Evolutionary conservation across 495 filamentous ascomycete species (phyloP), one percentile per base, ranked within the genome.

Genomic region (Entonaema liquescens): DNA sequence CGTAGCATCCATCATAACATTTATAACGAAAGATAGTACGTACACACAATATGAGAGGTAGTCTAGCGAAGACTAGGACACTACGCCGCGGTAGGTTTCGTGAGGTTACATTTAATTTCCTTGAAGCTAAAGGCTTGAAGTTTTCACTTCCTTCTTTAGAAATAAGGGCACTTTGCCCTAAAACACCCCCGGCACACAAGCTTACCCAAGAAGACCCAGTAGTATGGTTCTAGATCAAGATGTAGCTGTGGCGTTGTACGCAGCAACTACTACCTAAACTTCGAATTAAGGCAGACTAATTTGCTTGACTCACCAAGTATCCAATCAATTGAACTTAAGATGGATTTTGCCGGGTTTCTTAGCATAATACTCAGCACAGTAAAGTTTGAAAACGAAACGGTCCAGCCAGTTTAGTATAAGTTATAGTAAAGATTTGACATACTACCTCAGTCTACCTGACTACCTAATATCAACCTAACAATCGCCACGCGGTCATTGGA

Each of bases 1-100:
- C n/a, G 71, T 70, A 31, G 71, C 74, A 1, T 11, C 42, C 59
- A 75, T 54, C 38, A 81, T 67, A 13, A 78, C 36, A 9, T 70
- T 65, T 0, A 55, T 23, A 36, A 83, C 68, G 15, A 79, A 76
- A 4, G 36, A 56, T 42, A 74, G 74, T 55, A 68, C 70, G 49
- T 26, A 4, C 25, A 23, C 3, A 2, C 0, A 9, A 12, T 17
- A 25, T 29, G 8, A 5, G 15, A 17, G 12, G 1, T 1, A 17
- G 29, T 47, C 8, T 23, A 4, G 9, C 9, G 21, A 47, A 1
- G 19, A 23, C 1, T 23, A 23, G 9, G 19, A 47, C 19, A 21
- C 4, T 47, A 47, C 21, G 9, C 19, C 9, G 17, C 3, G 9
- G 11, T n/a, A 47, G 2, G 3, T 47, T 21, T 44, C 17, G 13